Conservation (phyloP, 2,329 filamentous ascomycete species). For the Sporothrix curviconia region DNA sequence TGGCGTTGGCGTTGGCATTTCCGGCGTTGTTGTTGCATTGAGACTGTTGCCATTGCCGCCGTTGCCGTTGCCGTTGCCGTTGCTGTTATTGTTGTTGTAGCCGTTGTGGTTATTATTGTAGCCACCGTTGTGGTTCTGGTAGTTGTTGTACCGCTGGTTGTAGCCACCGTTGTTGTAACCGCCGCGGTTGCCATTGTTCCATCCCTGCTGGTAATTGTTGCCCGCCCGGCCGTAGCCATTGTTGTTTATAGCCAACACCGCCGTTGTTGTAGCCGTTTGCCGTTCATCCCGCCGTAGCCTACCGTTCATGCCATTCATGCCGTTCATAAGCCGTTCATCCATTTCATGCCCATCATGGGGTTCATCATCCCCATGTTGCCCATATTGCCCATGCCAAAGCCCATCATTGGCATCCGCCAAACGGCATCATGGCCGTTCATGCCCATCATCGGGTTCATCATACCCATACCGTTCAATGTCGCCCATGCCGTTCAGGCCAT, state of each 20-base stretch:
- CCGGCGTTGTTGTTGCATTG: constrained; percentile 22
- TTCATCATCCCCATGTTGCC: constrained; percentile 17
- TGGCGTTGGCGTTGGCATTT: constrained; percentile 14
- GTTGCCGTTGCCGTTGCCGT: not conserved
- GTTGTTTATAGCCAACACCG: not conserved
- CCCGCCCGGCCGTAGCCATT: not conserved
- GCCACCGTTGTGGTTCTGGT: constrained; percentile 6
- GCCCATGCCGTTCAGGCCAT: constrained; percentile 24
- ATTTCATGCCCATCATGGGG: constrained; percentile 30
- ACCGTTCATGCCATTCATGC: constrained; percentile 26
- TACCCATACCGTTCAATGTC: constrained; percentile 31
- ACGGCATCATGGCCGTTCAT: constrained; percentile 29
- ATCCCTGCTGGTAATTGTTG: constrained; percentile 10
- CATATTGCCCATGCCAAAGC: constrained; percentile 29
- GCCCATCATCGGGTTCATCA: constrained; percentile 37
- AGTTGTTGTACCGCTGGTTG: constrained; percentile 13
- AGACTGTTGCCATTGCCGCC: not conserved
- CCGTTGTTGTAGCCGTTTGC: not conserved
- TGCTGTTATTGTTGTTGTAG: not conserved
- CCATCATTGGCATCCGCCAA: constrained; percentile 17
- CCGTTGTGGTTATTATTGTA: not conserved
- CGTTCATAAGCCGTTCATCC: constrained; percentile 31
- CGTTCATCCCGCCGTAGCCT: constrained; percentile 8
- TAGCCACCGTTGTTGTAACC: constrained; percentile 4
- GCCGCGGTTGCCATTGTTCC: constrained; percentile 16